Base-by-base conservation (phyloP, 768 basidiomycete species). In the Tricholoma terreum region DNA sequence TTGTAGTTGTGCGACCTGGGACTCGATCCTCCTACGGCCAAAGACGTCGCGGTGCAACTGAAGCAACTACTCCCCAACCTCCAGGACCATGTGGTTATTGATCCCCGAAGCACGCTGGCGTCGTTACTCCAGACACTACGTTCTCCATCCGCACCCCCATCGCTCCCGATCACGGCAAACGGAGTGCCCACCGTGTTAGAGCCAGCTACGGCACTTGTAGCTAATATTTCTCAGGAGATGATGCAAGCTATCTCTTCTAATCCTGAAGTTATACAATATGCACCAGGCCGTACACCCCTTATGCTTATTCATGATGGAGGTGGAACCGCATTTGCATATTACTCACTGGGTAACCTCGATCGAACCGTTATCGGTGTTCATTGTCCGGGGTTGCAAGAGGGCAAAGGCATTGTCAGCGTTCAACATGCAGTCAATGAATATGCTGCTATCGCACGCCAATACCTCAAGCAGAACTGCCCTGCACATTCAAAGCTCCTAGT, bases 291-390 rank as follows among this genome's bases (percentile, higher is more conserved):
- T 27, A 12, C 2, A 24, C 54, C 54, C 10, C 46, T 55, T 12
- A 31, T 55, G 12, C 54, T 55, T n/a, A 55, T 55, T 49, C 54
- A 55, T 30, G 54, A 55, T 33, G 54, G 54, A n/a, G 45, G 45
- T 30, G 54, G 54, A n/a, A 55, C 54, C 21, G 27, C 45, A 14
- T 49, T 49, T 15, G 54, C 54, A 36, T 55, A 55, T 43, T 43
- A 34, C 36, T 50, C 22, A 19, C 54, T 55, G 19, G 22, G 45
- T 24, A 30, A 55, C 34, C 30, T 55, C 21, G 19, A 35, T 40
- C 22, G 54, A 10, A 55, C 54, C 12, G n/a, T 55, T 30, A 42
- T 55, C 22, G 54, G 45, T 15, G 30, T 55, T 11, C 54, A 55
- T 33, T 55, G 22, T 34, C 54, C 54, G 11, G 54, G 54, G 15